Evolutionary conservation across 2,329 filamentous ascomycete genomes (phyloP).

Genomic region (Dothideomycetes sp.): DNA sequence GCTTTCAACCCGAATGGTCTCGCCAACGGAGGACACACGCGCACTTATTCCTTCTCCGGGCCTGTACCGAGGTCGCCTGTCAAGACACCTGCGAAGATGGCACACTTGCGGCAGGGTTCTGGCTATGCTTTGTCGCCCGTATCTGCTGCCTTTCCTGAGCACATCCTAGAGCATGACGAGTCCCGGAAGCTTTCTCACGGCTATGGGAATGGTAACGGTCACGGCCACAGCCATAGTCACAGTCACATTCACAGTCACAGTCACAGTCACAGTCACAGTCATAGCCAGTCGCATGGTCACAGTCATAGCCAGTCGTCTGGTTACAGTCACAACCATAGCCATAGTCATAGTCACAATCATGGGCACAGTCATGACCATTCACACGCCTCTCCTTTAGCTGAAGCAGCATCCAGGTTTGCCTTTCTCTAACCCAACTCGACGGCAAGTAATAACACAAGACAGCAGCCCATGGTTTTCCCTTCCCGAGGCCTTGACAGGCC

Average conservation of each 20-base stretch:
- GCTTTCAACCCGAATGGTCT: constrained; percentile 13
- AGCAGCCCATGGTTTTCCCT: constrained; percentile 26
- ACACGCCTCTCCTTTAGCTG: not conserved
- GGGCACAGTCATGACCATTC: not conserved
- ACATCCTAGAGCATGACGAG: constrained; percentile 9
- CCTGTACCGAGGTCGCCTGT: constrained; percentile 9
- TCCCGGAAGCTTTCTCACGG: no score
- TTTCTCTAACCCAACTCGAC: not conserved
- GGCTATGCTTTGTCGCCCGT: constrained; percentile 9
- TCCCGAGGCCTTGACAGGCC: constrained; percentile 40
- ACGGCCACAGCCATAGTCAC: constrained; percentile 22
- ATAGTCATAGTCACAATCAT: constrained; percentile 2
- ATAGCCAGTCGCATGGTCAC: constrained; percentile 3
- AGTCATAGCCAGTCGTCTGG: constrained; percentile 1
- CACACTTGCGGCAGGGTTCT: constrained; percentile 7
- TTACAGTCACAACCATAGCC: constrained; percentile 4
- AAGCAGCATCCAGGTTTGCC: not conserved
- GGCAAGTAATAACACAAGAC: constrained; percentile 9
- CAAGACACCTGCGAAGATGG: constrained; percentile 6
- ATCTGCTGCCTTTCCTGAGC: constrained; percentile 9
- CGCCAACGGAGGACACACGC: constrained; percentile 24
- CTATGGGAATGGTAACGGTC: constrained; percentile 17
- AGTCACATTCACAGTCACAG: constrained; percentile 17
- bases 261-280: constrained; percentile 8
- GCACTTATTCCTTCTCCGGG: constrained; percentile 8